Percentiles rank a stretch among this genome's conserved stretches.
phyloP scores from a whole-genome alignment of 2,329 filamentous ascomycete species.

The Penicillium freii region DNA sequence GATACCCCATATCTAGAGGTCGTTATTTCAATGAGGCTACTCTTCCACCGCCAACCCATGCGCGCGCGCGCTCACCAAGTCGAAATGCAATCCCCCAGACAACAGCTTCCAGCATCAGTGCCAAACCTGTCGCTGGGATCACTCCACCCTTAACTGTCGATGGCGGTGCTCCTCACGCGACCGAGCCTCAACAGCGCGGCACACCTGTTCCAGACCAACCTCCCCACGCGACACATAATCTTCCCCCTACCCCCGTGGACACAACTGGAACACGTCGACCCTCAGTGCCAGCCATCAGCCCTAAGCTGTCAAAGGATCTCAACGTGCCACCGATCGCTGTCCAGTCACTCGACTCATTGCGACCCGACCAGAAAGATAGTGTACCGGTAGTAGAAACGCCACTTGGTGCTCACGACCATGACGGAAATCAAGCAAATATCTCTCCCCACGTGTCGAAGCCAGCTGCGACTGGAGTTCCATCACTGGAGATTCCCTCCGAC shows the following conservation, averaged over 20 bases:
- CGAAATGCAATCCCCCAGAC: constrained; percentile 28
- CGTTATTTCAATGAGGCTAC: constrained; percentile 57
- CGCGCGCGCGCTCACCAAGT: constrained; percentile 23
- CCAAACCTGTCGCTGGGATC: constrained; percentile 25
- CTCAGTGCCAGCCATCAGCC: constrained; percentile 9
- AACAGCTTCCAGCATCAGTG: constrained; percentile 36
- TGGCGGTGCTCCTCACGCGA: constrained; percentile 13
- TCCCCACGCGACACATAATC: constrained; percentile 4
- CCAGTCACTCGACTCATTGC: constrained; percentile 55
- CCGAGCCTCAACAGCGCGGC: constrained; percentile 8
- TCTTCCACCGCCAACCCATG: constrained; percentile 44
- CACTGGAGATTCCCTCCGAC: constrained; percentile 19
- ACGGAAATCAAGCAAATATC: constrained; percentile 19
- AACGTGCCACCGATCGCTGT: constrained; percentile 24
- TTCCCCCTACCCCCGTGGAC: constrained; percentile 11
- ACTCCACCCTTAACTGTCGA: constrained; percentile 19
- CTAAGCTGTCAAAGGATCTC: constrained; percentile 12
- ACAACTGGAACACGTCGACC: constrained; percentile 7
- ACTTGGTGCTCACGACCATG: constrained; percentile 24
- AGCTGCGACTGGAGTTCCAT: constrained; percentile 14
- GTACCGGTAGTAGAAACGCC: constrained; percentile 24
- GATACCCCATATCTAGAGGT: constrained; percentile 46
- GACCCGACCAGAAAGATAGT: constrained; percentile 23
- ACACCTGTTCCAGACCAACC: constrained; percentile 1
- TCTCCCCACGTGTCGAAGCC: constrained; percentile 23